Evolutionary conservation across 1,284 basidiomycete species (phyloP).

Genomic region (Ganoderma leucocontextum): DNA sequence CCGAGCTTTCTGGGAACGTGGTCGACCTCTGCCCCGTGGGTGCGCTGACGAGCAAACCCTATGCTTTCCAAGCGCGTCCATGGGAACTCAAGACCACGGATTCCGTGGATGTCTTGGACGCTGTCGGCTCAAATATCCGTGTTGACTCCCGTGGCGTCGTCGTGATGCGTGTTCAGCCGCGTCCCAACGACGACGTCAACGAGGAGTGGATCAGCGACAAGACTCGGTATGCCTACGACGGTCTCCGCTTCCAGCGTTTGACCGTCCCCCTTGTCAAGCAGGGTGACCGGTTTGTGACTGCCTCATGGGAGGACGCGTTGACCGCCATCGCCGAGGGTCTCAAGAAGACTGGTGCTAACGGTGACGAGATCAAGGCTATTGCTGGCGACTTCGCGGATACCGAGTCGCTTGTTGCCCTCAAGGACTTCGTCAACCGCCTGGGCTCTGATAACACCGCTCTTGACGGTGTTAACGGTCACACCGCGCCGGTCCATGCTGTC

Average conservation of each 20-base stretch:
- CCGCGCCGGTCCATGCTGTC: slow-evolving; percentile 79
- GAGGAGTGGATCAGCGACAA: slow-evolving; percentile 99
- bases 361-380: slow-evolving; percentile 96
- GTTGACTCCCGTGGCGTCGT: slow-evolving; percentile 95
- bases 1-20: slow-evolving; percentile 97
- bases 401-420: slow-evolving; percentile 92
- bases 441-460: slow-evolving; percentile 95
- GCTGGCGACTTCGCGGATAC: slow-evolving; percentile 95
- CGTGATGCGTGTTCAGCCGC: slow-evolving; percentile 97
- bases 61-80: slow-evolving; percentile 95
- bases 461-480: slow-evolving; percentile 77
- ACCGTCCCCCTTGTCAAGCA: slow-evolving; percentile 93
- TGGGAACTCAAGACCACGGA: slow-evolving; percentile 99
- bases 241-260: slow-evolving; percentile 94
- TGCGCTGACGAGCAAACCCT: slow-evolving; percentile 97
- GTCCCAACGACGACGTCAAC: slow-evolving; percentile 97
- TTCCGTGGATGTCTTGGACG: slow-evolving; percentile 97
- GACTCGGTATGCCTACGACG: slow-evolving; percentile 96
- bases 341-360: slow-evolving; percentile 81
- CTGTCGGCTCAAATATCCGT: slow-evolving; percentile 97
- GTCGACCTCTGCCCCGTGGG: slow-evolving; percentile 98
- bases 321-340: slow-evolving; percentile 84
- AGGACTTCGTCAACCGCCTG: slow-evolving; percentile 93
- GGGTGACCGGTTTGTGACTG: slow-evolving; percentile 92
- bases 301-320: slow-evolving; percentile 94